Evolutionary conservation across 164 flowering plant genomes (phyloP).

Genomic region (Kalanchoe fedtschenkoi): DNA sequence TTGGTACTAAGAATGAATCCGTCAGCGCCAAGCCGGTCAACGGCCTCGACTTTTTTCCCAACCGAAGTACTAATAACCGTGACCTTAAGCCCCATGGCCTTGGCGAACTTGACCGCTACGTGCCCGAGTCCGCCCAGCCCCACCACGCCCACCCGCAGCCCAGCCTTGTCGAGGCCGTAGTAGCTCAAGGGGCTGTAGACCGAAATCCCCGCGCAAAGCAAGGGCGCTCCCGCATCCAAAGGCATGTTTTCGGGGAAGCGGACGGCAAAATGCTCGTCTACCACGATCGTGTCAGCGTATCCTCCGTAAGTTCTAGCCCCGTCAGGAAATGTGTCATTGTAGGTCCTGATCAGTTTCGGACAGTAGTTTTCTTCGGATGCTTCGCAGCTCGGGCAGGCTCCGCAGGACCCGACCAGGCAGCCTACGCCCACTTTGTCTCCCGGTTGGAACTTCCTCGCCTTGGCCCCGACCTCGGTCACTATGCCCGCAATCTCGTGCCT

Average conservation of each 20-base stretch:
- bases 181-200: constrained; percentile 37
- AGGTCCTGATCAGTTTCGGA: constrained; percentile 19
- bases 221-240: constrained; percentile 31
- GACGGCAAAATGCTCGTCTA: constrained; percentile 24
- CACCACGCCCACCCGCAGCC: constrained; percentile 34
- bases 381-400: constrained; percentile 19
- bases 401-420: constrained; percentile 23
- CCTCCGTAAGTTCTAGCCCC: constrained; percentile 30
- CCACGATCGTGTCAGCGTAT: constrained; percentile 25
- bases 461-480: constrained; percentile 27
- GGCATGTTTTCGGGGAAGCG: constrained; percentile 37
- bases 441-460: constrained; percentile 19
- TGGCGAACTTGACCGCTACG: constrained; percentile 45
- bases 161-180: constrained; percentile 29
- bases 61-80: constrained; percentile 69
- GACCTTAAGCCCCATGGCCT: constrained; percentile 49
- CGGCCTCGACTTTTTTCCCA: constrained; percentile 47
- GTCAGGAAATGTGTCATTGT: constrained; percentile 13
- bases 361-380: constrained; percentile 25
- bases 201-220: constrained; percentile 40
- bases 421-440: constrained; percentile 34
- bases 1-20: constrained; percentile 44
- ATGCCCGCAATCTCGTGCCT: constrained; percentile 32
- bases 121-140: constrained; percentile 59
- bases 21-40: constrained; percentile 49